Base-by-base conservation (phyloP, 2,329 filamentous ascomycete species). In the Penicillium oxalicum region DNA sequence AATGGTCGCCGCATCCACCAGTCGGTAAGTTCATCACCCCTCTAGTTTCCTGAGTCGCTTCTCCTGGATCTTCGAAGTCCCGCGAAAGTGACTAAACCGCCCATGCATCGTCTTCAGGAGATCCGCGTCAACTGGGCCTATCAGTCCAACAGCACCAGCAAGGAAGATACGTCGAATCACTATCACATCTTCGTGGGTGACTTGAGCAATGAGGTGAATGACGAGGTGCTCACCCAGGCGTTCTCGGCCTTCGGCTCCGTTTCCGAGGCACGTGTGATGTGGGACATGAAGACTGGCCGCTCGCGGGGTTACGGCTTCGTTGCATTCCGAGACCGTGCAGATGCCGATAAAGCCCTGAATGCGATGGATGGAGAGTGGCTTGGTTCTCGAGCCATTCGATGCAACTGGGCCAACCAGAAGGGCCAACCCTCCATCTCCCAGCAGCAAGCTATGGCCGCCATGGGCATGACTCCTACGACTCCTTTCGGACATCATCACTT, bases 321-420 rank as follows among this genome's bases (percentile, higher is more conserved):
- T 60, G 93, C 93, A 43, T 98, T 95, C 80, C 87, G 91, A 54
- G 93, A 98, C 55, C 88, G 91, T 55, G 76, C 81, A 33, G 93
- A 98, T 64, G 93, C 93, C 27, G 93, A 98, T 70, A 95, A 96
- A 74, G 91, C 93, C 1, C 73, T 98, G 64, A 95, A 86, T 74
- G 90, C 90, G 54, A 98, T 98, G 93, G 93, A 98, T 65, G 93
- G 93, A 54, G 93, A 98, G 75, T 98, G 93, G 93, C 84, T 98
- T 44, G 93, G 93, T 47, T 97, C 93, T 62, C 88, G 93, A 57
- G 93, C 93, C 36, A 98, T 98, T 66, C 91, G 93, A 61, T 97
- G 91, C 81, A 98, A 98, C 78, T 98, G 93, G 93, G 93, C 93
- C 52, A 98, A 98, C 76, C 93, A 98, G 68, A 98, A 98, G 78